Base-by-base conservation (phyloP, 129 eudicot genomes). In the Smallanthus sonchifolius region DNA sequence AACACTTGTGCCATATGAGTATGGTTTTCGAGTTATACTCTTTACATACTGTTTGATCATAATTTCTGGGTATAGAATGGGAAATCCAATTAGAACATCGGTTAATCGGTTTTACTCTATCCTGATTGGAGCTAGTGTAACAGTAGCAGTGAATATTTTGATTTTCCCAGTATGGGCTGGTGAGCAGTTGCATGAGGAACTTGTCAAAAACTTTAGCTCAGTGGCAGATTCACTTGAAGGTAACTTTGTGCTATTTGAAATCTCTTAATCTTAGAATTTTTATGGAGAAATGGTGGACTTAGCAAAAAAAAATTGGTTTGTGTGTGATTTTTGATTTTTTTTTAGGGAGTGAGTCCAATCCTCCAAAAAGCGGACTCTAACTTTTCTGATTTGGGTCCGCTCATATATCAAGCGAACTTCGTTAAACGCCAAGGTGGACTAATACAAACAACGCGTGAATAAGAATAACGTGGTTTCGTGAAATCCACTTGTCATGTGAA, bases 131-230 rank as follows among this genome's bases (percentile, higher is more conserved):
- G 95, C 78, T 38, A 66, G 86, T 9, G 86, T 86, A 16, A 84
- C 95, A 28, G 82, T 86, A 7, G 49, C 75, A 34, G 90, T 88
- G 43, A 91, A 91, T 67, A 76, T 81, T 17, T 70, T 84, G 0
- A 65, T 88, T 61, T 82, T 84, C 56, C 97, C 97, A 24, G 83
- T 91, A 80, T 91, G 92, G 92, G 92, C 92, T 65, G 97, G 90
- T 54, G 95, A 91, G 74, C 88, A 84, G 64, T 70, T 91, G 70
- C 96, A 86, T 73, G 81, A 83, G 35, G 92, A 88, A 69, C 82
- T 88, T 19, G 88, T 86, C 19, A 70, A 66, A 16, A 79, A 67
- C 80, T 86, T 91, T 14, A 56, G 62, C 35, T 77, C 86, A 2
- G 88, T 91, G 10, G 90, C 96, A 20, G 90, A 88, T 77, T 80